Evolutionary conservation across 2,329 filamentous ascomycete species (phyloP).

Genomic region (Sarocladiaceae sp.): DNA sequence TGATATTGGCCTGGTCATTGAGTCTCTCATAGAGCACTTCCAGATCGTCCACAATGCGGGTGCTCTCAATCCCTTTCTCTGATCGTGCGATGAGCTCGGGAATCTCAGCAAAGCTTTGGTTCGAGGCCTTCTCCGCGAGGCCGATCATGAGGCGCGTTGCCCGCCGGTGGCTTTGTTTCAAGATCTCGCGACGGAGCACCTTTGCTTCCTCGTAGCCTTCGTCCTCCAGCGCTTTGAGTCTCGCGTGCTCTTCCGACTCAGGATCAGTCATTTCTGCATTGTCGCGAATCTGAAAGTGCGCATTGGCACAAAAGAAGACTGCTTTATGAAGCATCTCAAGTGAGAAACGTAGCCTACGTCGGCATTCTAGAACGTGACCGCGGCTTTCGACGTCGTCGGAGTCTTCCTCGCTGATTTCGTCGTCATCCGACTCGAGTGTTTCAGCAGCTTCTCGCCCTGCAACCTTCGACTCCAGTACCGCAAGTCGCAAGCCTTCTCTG

Average conservation of each 20-base stretch:
- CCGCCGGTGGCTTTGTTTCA: constrained; percentile 47
- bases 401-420: constrained; percentile 31
- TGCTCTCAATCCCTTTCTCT: constrained; percentile 67
- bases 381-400: constrained; percentile 26
- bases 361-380: constrained; percentile 50
- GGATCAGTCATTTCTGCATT: constrained; percentile 60
- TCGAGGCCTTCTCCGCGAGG: constrained; percentile 48
- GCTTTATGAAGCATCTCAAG: constrained; percentile 79
- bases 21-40: constrained; percentile 61
- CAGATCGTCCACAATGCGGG: constrained; percentile 60
- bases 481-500: constrained; percentile 54
- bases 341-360: constrained; percentile 63
- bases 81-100: constrained; percentile 50
- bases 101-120: constrained; percentile 57
- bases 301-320: constrained; percentile 80
- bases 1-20: constrained; percentile 65
- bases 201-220: constrained; percentile 77
- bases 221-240: constrained; percentile 66
- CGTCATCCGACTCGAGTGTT: constrained; percentile 24
- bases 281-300: constrained; percentile 77
- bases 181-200: constrained; percentile 68
- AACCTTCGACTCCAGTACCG: constrained; percentile 29
- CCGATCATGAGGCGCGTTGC: constrained; percentile 52
- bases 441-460: neutral
- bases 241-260: constrained; percentile 62